Percentiles rank a stretch among this genome's conserved stretches.
phyloP scores from a whole-genome alignment of 176 grass and related monocot genomes.

The Eleusine indica region DNA sequence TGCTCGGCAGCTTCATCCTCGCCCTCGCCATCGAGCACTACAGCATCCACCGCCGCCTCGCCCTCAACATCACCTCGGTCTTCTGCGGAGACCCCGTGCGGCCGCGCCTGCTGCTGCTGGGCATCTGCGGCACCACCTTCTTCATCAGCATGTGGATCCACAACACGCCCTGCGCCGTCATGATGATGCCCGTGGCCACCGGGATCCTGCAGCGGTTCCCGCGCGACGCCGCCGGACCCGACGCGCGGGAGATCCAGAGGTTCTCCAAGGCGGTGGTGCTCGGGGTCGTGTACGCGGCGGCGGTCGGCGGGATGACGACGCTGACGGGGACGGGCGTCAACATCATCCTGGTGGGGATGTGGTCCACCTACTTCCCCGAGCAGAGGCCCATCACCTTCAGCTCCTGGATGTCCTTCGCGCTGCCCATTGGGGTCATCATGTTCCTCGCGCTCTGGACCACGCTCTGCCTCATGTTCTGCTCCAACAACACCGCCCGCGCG shows the following conservation, averaged over 20 bases:
- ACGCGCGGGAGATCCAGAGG: conserved; percentile 31
- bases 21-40: conserved; percentile 92
- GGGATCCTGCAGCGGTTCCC: conserved; percentile 87
- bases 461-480: conserved; percentile 75
- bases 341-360: conserved; percentile 93
- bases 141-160: conserved; percentile 99
- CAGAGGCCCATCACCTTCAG: conserved; percentile 78
- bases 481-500: conserved; percentile 53
- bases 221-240: background rate
- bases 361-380: conserved; percentile 76
- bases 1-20: conserved; percentile 96
- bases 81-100: conserved; percentile 85
- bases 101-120: conserved; percentile 75
- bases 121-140: conserved; percentile 66
- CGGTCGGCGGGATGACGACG: conserved; percentile 69
- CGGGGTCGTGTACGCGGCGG: conserved; percentile 72
- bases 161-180: conserved; percentile 80
- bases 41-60: conserved; percentile 86
- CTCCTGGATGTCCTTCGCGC: conserved; percentile 79
- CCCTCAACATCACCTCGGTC: conserved; percentile 68
- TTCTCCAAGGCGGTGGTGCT: conserved; percentile 86
- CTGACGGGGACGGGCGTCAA: conserved; percentile 86
- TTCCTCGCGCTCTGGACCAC: conserved; percentile 71
- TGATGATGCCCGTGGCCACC: conserved; percentile 90
- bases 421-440: conserved; percentile 68